Evolutionary conservation across 192 early-diverging fungal species (phyloP).

Genomic region (Oehlia diaphana): DNA sequence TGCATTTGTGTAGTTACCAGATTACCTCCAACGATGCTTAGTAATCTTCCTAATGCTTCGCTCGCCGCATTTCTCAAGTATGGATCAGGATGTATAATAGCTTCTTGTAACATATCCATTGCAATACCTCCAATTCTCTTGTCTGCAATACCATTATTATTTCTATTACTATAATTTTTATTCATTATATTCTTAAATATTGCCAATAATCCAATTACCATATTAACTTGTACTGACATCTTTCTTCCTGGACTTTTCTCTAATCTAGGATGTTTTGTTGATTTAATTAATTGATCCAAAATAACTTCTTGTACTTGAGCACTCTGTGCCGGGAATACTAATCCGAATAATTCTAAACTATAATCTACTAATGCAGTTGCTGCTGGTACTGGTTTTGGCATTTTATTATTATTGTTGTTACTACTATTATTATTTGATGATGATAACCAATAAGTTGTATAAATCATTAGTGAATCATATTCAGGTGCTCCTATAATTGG

Average conservation of each 20-base stretch:
- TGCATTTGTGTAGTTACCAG: slow-evolving; percentile 75
- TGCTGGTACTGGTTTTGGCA: slow-evolving; percentile 50
- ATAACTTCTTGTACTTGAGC: slow-evolving; percentile 72
- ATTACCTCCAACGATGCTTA: slow-evolving; percentile 63
- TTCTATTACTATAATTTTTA: slow-evolving; percentile 30
- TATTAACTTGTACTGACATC: slow-evolving; percentile 78
- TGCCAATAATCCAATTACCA: slow-evolving; percentile 70
- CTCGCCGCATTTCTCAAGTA: slow-evolving; percentile 74
- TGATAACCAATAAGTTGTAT: slow-evolving; percentile 42
- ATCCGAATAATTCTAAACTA: slow-evolving; percentile 75
- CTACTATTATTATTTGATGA: slow-evolving; percentile 20
- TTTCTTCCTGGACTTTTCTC: slow-evolving; percentile 72
- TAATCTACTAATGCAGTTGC: slow-evolving; percentile 73
- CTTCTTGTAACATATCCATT: slow-evolving; percentile 47
- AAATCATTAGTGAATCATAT: slow-evolving; percentile 61
- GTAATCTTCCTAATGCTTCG: slow-evolving; percentile 80
- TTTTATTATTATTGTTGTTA: slow-evolving; percentile 14
- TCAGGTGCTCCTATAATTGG: slow-evolving; percentile 60
- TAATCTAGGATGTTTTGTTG: slow-evolving; percentile 60
- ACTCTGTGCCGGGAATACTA: slow-evolving; percentile 67
- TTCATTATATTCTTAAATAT: slow-evolving; percentile 64
- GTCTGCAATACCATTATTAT: slow-evolving; percentile 35
- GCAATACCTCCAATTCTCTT: slow-evolving; percentile 44
- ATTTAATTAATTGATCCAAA: slow-evolving; percentile 73
- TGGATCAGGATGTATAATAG: slow-evolving; percentile 67